Conservation (phyloP, 306 rosid species). For the Calophaca sinica region DNA sequence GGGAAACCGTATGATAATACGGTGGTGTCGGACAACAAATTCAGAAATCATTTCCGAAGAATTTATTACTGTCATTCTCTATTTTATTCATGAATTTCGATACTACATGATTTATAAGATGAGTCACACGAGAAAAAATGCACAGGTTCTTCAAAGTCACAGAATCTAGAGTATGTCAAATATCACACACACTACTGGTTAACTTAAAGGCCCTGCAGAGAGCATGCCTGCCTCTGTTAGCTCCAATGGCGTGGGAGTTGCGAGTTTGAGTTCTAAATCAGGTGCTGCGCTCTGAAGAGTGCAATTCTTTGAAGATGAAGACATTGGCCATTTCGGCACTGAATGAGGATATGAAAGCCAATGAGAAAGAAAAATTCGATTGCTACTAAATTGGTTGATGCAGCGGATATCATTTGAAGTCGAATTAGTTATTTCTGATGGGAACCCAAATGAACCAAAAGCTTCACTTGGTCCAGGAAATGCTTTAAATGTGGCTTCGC, state of each 20-base stretch:
- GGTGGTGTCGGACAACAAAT: too few species aligned
- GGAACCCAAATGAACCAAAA: not conserved
- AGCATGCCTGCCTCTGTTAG: slow-evolving; percentile 4
- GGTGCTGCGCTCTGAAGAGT: slow-evolving; percentile 23
- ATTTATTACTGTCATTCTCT: too few species aligned
- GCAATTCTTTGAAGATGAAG: slow-evolving; percentile 33
- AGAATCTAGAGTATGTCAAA: not conserved
- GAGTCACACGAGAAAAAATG: slow-evolving; percentile 10
- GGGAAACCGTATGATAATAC: too few species aligned
- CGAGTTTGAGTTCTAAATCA: slow-evolving; percentile 85
- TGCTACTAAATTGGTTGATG: too few species aligned
- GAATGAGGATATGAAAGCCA: slow-evolving; percentile 40
- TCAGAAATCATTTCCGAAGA: too few species aligned
- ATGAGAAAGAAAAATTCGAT: not conserved
- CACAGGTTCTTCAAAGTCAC: not conserved
- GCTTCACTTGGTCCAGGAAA: slow-evolving; percentile 35
- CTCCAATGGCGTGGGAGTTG: slow-evolving; percentile 56
- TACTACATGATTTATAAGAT: not conserved
- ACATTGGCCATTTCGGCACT: slow-evolving; percentile 30
- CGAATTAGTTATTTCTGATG: too few species aligned
- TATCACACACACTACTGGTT: slow-evolving; percentile 4
- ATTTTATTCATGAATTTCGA: too few species aligned
- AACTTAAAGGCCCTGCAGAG: not conserved
- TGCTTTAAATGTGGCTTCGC: not conserved
- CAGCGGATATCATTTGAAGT: too few species aligned